Base-by-base conservation (phyloP, 2,329 filamentous ascomycete species). In the Alternaria triticimaculans region DNA sequence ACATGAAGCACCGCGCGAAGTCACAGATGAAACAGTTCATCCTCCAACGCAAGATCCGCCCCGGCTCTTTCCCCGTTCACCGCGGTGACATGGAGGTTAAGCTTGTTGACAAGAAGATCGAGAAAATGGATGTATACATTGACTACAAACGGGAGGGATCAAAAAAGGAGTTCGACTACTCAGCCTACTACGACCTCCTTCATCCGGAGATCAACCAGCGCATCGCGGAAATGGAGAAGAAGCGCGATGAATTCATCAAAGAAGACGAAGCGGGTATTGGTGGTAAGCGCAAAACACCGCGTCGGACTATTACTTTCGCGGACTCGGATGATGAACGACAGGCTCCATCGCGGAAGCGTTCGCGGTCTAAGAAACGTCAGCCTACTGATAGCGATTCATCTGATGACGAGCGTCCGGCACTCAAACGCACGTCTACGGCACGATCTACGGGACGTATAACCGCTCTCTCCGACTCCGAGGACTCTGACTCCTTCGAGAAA, bases 21-120 rank as follows among this genome's bases (percentile, higher is more conserved):
- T 76, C 78, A 0, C 76, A 80, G 55, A 65, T 74, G 56, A 62
- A 66, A n/a, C 73, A 79, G 41, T 78, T 63, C 10, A 49, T 80
- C 18, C 55, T 68, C 3, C 58, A 68, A 5, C 74, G 74, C 7
- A 68, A 60, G 3, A 64, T 77, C 11, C 65, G 63, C 2, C 62
- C 66, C 8, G 70, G 71, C 1, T 69, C 75, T 9, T 61, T 76
- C 12, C 60, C 71, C 8, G 67, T 77, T 28, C 72, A 79, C 55
- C 55, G 70, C 5, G 78, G 78, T 41, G 73, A 80, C 41, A 56
- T 78, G 50, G 76, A 78, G 11, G 65, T 73, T 10, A 63, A 62
- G 12, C 58, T 70, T 11, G 63, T 67, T 2, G 63, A 73, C 21
- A 72, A 74, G 60, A 70, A 68, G 18, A 69, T 73, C 23, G 64